Conservation (phyloP, 1,284 basidiomycete species). For the Cryptococcus deneoformans region DNA sequence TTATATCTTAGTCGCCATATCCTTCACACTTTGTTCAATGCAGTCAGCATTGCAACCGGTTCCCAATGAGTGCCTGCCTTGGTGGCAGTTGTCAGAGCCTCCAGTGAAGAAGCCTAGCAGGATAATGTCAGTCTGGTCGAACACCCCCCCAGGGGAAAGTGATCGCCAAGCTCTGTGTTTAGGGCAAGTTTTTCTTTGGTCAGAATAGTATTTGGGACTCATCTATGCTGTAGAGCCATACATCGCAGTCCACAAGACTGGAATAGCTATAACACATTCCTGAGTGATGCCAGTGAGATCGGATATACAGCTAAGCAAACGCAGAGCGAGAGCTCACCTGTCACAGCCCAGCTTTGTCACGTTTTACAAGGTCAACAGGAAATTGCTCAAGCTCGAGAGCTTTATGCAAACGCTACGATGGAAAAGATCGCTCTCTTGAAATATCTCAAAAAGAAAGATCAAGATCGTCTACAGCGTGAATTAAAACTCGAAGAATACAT, state of each 20-base stretch:
- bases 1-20: constrained; percentile 37
- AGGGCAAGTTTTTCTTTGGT: no score
- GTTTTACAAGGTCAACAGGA: constrained; percentile 27
- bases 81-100: constrained; percentile 12
- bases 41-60: constrained; percentile 34
- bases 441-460: constrained; percentile 14
- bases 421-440: constrained; percentile 33
- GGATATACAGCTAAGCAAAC: background rate
- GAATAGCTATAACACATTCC: constrained; percentile 44
- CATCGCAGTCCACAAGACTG: constrained; percentile 50
- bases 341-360: constrained; percentile 39
- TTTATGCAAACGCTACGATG: constrained; percentile 30
- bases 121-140: no score
- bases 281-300: constrained; percentile 43
- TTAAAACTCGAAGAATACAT: background rate
- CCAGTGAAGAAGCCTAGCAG: no score
- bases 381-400: constrained; percentile 25
- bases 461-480: background rate
- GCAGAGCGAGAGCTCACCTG: background rate
- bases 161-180: no score
- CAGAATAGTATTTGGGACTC: background rate
- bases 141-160: no score
- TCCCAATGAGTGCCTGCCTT: constrained; percentile 36
- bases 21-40: constrained; percentile 46
- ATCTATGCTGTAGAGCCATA: constrained; percentile 29